phyloP scores from a whole-genome alignment of 208 protist genomes.

The Balamuthia mandrillaris region DNA sequence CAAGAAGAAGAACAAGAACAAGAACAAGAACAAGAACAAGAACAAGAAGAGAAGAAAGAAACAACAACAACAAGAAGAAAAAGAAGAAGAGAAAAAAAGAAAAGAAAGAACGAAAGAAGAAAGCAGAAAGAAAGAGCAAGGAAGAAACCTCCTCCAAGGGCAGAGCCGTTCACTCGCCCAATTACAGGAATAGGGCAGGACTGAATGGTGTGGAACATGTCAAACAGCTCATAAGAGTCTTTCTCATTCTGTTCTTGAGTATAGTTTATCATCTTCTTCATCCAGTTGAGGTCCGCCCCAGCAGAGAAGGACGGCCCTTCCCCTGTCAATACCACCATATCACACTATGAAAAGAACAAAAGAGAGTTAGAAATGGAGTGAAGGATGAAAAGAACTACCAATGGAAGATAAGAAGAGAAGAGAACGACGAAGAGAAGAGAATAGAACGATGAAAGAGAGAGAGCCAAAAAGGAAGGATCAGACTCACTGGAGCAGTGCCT shows the following conservation, averaged over 20 bases:
- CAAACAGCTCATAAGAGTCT: constrained; percentile 37
- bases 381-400: background rate
- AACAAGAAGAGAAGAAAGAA: too few species aligned
- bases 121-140: too few species aligned
- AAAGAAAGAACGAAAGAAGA: too few species aligned
- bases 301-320: constrained; percentile 52
- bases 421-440: too few species aligned
- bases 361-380: too few species aligned
- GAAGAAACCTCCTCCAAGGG: constrained; percentile 51
- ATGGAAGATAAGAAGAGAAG: background rate
- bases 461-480: too few species aligned
- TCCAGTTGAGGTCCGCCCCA: constrained; percentile 52
- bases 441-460: too few species aligned
- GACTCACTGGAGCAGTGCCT: background rate
- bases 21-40: too few species aligned
- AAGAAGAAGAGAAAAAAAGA: too few species aligned
- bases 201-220: constrained; percentile 43
- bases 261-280: constrained; percentile 42
- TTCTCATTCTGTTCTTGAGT: constrained; percentile 13
- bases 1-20: background rate
- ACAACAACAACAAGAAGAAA: too few species aligned
- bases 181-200: constrained; percentile 47
- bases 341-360: background rate
- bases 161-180: constrained; percentile 42
- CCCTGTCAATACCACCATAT: constrained; percentile 36